These are phyloP conservation scores for Saccharomyces hybrid DNA, from an alignment of 1,139 yeast species.

Conservation along the genomic window DNA sequence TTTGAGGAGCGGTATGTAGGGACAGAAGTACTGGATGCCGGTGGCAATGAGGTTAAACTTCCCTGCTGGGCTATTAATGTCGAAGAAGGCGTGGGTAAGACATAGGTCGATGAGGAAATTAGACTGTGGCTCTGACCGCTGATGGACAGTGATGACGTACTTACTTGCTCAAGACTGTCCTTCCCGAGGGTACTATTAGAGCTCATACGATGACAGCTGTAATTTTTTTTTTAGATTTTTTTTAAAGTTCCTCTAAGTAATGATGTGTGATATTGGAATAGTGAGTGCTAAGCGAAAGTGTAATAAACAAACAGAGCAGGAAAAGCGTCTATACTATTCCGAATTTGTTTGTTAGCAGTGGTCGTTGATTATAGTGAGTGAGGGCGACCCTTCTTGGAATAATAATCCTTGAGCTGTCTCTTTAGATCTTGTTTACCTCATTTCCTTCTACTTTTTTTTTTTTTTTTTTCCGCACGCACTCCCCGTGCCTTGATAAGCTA, in stretches of 20 bases:
- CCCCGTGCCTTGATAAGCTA: slow-evolving; percentile 1
- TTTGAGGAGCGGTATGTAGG: neutral
- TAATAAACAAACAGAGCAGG: neutral
- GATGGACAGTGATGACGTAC: neutral
- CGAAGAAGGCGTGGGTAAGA: neutral
- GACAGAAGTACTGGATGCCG: neutral
- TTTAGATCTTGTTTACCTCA: neutral
- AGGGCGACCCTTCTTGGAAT: neutral
- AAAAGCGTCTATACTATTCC: neutral
- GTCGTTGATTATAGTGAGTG: neutral
- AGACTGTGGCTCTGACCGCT: neutral
- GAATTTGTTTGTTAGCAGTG: neutral
- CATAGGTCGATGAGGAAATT: neutral
- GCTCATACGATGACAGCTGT: neutral
- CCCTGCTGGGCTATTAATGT: neutral
- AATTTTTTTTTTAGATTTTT: neutral
- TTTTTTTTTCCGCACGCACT: neutral
- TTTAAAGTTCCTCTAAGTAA: neutral
- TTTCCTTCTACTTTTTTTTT: neutral
- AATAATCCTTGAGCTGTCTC: neutral
- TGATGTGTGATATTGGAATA: neutral
- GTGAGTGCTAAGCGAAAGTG: neutral
- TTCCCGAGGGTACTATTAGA: neutral
- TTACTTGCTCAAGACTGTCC: neutral
- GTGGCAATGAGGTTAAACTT: neutral